These are phyloP conservation scores for Xylariaceae sp. DNA, from an alignment of 2,329 filamentous ascomycete species.

Conservation along the genomic window DNA sequence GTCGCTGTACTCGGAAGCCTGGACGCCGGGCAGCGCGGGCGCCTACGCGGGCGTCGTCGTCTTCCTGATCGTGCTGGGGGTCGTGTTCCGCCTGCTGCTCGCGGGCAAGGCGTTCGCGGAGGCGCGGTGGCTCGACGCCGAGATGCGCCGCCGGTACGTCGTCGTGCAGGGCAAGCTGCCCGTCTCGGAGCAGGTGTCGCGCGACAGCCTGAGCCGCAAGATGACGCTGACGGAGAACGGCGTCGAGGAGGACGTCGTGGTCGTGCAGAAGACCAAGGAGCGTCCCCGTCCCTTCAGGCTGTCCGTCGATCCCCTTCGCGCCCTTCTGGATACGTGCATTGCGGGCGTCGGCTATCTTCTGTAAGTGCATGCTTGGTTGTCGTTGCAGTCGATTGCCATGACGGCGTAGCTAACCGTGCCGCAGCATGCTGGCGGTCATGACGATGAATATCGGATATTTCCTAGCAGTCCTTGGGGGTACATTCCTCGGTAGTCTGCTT, in stretches of 20 bases:
- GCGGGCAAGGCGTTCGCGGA: constrained; percentile 69
- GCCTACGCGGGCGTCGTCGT: constrained; percentile 88
- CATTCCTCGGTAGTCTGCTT: constrained; percentile 83
- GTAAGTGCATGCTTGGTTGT: constrained; percentile 32
- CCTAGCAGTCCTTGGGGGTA: constrained; percentile 37
- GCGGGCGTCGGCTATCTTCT: constrained; percentile 38
- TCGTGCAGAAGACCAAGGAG: constrained; percentile 63
- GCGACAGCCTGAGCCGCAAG: constrained; percentile 64
- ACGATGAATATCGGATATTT: constrained; percentile 40
- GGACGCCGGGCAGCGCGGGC: constrained; percentile 72
- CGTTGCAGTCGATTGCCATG: no score
- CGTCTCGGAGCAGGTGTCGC: constrained; percentile 60
- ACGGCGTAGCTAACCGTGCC: constrained; percentile 44
- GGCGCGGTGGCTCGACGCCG: constrained; percentile 68
- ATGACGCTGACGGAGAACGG: constrained; percentile 75
- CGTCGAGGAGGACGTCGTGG: constrained; percentile 76
- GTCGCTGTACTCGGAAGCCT: constrained; percentile 62
- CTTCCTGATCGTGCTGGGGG: constrained; percentile 79
- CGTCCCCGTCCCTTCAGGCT: constrained; percentile 74
- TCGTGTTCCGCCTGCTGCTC: constrained; percentile 69
- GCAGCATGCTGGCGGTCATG: constrained; percentile 41
- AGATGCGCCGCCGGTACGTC: constrained; percentile 76
- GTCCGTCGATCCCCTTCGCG: constrained; percentile 58
- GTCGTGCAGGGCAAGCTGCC: constrained; percentile 67
- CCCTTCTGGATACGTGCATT: constrained; percentile 35